Percentiles rank a stretch among this genome's conserved stretches.
phyloP scores from a whole-genome alignment of 805 yeast species.

The Suhomyces faveliae region DNA sequence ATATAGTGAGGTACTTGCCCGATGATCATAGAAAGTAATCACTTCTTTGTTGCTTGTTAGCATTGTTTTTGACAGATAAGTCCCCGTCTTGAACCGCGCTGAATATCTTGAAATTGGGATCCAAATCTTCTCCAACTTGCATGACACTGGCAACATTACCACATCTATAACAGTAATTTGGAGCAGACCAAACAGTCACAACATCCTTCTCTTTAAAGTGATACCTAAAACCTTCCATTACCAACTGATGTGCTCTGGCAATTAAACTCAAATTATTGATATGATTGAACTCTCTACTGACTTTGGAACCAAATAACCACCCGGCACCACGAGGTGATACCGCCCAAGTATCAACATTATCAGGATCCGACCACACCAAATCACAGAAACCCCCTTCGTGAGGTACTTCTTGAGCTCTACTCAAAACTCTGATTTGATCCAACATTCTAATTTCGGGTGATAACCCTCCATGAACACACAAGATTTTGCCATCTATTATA shows the following conservation, averaged over 20 bases:
- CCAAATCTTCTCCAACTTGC: conserved; percentile 86
- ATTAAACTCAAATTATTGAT: conserved; percentile 84
- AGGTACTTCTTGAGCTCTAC: conserved; percentile 97
- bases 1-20: neutral
- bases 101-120: conserved; percentile 89
- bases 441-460: conserved; percentile 97
- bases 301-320: conserved; percentile 93
- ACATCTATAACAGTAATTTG: conserved; percentile 94
- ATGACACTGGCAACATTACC: conserved; percentile 98
- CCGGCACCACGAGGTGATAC: conserved; percentile 98
- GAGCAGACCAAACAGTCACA: conserved; percentile 98
- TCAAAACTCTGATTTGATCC: conserved; percentile 90
- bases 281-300: conserved; percentile 93
- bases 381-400: conserved; percentile 99
- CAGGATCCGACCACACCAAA: conserved; percentile 97
- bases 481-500: conserved; percentile 87
- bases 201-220: conserved; percentile 96
- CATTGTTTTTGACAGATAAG: conserved; percentile 37
- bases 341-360: conserved; percentile 97
- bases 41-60: conserved; percentile 43
- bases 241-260: conserved; percentile 96
- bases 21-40: conserved; percentile 39
- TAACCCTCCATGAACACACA: conserved; percentile 96
- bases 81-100: conserved; percentile 91
- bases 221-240: conserved; percentile 96